These are phyloP conservation scores for Nicotiana attenuata DNA, from an alignment of 257 asterid species.

Conservation along the genomic window DNA sequence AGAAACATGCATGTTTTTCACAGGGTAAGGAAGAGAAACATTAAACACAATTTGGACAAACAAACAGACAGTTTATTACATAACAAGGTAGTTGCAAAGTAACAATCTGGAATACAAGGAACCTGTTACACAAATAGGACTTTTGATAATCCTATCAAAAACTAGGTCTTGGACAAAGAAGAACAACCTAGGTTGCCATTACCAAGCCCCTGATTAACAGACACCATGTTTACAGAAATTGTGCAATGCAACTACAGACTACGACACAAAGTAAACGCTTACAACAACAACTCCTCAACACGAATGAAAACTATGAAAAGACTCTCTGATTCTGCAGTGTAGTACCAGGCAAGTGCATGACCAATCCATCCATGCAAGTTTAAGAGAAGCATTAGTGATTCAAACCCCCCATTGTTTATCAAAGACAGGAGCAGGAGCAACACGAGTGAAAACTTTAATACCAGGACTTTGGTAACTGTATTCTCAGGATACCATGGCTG, in stretches of 20 bases:
- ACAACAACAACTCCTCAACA: background rate
- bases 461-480: constrained; percentile 24
- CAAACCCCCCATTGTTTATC: background rate
- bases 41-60: background rate
- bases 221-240: constrained; percentile 20
- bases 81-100: constrained; percentile 22
- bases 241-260: constrained; percentile 14
- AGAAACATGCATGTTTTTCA: too few relatives aligned
- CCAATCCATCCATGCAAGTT: background rate
- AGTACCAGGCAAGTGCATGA: background rate
- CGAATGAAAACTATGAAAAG: background rate
- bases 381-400: background rate
- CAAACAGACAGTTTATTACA: constrained; percentile 13
- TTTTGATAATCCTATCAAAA: constrained; percentile 36
- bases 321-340: constrained; percentile 6
- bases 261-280: background rate
- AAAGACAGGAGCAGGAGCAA: background rate
- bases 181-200: constrained; percentile 32
- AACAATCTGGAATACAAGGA: constrained; percentile 26
- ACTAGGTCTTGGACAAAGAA: constrained; percentile 28
- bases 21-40: background rate
- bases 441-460: constrained; percentile 13
- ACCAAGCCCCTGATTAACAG: constrained; percentile 37
- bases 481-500: constrained; percentile 39
- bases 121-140: constrained; percentile 36